Percentiles rank a stretch among this genome's conserved stretches.
These are phyloP conservation scores for Fusarium caatingaense DNA, from an alignment of 2,329 filamentous ascomycete species.

Conservation along the genomic window DNA sequence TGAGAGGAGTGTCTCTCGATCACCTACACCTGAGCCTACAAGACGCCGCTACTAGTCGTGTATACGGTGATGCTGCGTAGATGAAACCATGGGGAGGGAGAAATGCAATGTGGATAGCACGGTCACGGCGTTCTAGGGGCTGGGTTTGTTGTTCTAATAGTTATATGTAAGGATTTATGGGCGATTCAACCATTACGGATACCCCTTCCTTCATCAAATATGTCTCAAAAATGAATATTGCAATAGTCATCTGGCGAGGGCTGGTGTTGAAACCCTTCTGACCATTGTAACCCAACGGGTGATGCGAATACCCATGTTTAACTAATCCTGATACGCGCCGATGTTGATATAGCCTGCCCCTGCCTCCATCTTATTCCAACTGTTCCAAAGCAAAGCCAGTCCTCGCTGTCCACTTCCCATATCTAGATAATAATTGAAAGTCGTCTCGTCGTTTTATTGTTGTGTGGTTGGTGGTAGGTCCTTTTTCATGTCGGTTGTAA, in stretches of 20 bases:
- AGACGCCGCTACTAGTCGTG: slow-evolving; percentile 73
- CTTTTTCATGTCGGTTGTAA: slow-evolving; percentile 65
- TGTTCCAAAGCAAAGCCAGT: slow-evolving; percentile 36
- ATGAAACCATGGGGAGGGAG: slow-evolving; percentile 14
- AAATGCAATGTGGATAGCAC: slow-evolving; percentile 30
- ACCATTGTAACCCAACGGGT: slow-evolving; percentile 43
- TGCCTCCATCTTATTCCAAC: slow-evolving; percentile 32
- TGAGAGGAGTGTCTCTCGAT: slow-evolving; percentile 82
- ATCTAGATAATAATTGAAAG: slow-evolving; percentile 30
- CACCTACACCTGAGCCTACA: slow-evolving; percentile 86
- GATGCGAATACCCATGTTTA: slow-evolving; percentile 44
- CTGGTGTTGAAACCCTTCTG: slow-evolving; percentile 46
- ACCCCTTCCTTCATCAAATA: slow-evolving; percentile 35
- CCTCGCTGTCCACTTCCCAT: slow-evolving; percentile 18
- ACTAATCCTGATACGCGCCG: slow-evolving; percentile 43
- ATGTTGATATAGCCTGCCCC: slow-evolving; percentile 43
- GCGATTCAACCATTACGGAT: slow-evolving; percentile 34
- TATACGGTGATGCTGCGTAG: slow-evolving; percentile 11
- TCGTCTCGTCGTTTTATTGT: slow-evolving; percentile 40
- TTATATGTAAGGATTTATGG: slow-evolving; percentile 35
- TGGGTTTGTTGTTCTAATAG: slow-evolving; percentile 31
- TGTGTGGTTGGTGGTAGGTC: slow-evolving; percentile 54
- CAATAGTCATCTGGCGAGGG: slow-evolving; percentile 30
- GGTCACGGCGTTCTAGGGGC: slow-evolving; percentile 46
- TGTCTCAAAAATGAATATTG: slow-evolving; percentile 23